Conservation (phyloP, 345 rosid genomes). For the Bruguiera gymnorhiza region DNA sequence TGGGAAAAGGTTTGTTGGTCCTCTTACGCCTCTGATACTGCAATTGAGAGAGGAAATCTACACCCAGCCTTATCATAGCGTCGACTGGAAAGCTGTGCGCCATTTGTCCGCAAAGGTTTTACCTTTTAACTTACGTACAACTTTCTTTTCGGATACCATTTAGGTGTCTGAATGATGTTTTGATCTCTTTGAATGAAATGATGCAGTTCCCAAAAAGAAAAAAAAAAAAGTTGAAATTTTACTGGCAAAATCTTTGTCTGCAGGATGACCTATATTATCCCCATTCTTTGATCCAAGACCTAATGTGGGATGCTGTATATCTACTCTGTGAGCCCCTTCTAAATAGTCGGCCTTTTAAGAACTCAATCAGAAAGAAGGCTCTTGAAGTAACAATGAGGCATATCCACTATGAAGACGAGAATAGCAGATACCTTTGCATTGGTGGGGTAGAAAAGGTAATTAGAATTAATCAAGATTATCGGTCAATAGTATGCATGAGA, state of each 20-base stretch:
- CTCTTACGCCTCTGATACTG: constrained; percentile 10
- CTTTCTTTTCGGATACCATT: not conserved
- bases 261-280: constrained; percentile 36
- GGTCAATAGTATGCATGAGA: not conserved
- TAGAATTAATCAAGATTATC: too few relatives aligned
- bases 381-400: constrained; percentile 18
- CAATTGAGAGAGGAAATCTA: constrained; percentile 17
- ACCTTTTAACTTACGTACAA: too few relatives aligned
- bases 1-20: constrained; percentile 18
- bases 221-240: not conserved
- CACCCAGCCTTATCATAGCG: constrained; percentile 1
- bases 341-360: constrained; percentile 27
- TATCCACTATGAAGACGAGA: constrained; percentile 30
- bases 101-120: constrained; percentile 4
- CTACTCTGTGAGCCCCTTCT: constrained; percentile 20
- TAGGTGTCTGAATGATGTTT: not conserved
- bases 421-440: constrained; percentile 30
- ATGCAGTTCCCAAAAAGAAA: too few relatives aligned
- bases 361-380: constrained; percentile 18
- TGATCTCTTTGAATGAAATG: not conserved
- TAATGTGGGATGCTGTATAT: constrained; percentile 28
- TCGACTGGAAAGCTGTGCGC: constrained; percentile 6
- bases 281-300: constrained; percentile 22
- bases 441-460: constrained; percentile 27
- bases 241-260: not conserved